Evolutionary conservation across 768 basidiomycete species (phyloP), one percentile per base, ranked within the genome.

Genomic region (Rhodotorula toruloides): DNA sequence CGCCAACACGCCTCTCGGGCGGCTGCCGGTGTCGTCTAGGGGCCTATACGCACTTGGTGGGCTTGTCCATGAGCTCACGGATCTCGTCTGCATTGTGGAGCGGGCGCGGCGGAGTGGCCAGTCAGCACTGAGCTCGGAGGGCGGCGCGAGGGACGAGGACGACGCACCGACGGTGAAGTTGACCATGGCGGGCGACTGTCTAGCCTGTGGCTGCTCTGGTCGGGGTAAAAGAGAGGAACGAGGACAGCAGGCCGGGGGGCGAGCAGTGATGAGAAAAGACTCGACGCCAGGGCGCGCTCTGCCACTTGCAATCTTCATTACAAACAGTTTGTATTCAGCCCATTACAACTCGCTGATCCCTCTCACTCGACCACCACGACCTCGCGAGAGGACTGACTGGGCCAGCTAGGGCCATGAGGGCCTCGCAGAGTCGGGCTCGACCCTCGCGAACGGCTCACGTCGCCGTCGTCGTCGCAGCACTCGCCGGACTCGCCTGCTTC

Each of bases 61-160:
- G 61, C 70, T 69, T 72, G 73, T 73, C 76, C 77, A 77, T 77
- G 44, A 79, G 72, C 25, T 50, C 70, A 58, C 78, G 70, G 73
- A 79, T 78, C 74, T 79, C 78, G 61, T 77, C 79, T 68, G 54
- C 50, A 58, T 44, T 19, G 32, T 31, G 46, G 9, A 1, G 29
- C 42, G 32, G 47, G 40, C 6, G n/a, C n/a, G n/a, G n/a, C n/a
- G n/a, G 34, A 14, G 36, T 43, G 40, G 48, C 48, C 29, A 17
- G 54, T 55, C 16, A 36, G 47, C 46, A 36, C 19, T 43, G n/a
- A 36, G 47, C n/a, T 50, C n/a, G 22, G 40, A 8, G 25, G n/a
- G 42, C 7, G 21, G 31, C 25, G 54, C 14, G 37, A 17, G 1
- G n/a, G 31, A n/a, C n/a, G n/a, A 11, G 32, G 32, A 9, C 17